These are phyloP conservation scores for Sergeia podlipaevii DNA, from an alignment of 208 protist genomes.

Conservation along the genomic window DNA sequence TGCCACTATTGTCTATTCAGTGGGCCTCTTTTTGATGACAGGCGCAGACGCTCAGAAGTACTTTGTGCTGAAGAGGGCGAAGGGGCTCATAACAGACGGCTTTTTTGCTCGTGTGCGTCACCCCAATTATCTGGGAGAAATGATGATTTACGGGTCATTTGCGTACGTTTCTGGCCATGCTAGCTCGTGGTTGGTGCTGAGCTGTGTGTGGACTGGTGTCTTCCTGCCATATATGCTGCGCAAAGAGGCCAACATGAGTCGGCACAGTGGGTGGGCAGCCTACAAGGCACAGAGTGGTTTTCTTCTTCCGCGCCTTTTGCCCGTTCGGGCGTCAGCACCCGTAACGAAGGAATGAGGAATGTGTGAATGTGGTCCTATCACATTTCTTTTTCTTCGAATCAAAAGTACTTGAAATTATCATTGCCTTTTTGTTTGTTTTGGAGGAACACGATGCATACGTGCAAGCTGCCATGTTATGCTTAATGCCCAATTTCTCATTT, in stretches of 20 bases:
- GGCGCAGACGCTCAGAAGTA: conserved; percentile 84
- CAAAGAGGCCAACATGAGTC: conserved; percentile 79
- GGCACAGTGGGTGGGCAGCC: conserved; percentile 52
- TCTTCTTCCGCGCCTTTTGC: conserved; percentile 59
- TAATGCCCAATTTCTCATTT: too few relatives aligned
- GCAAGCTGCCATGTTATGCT: too few relatives aligned
- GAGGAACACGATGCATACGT: too few relatives aligned
- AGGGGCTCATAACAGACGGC: conserved; percentile 79
- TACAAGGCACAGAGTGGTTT: conserved; percentile 54
- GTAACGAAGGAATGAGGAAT: too few relatives aligned
- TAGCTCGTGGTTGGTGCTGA: conserved; percentile 55
- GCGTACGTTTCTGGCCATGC: conserved; percentile 50
- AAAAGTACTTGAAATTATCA: too few relatives aligned
- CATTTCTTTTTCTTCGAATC: too few relatives aligned
- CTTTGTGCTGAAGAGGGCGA: conserved; percentile 55
- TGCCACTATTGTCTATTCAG: conserved; percentile 45
- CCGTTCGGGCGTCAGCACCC: too few relatives aligned
- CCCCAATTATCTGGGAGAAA: conserved; percentile 88
- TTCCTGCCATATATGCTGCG: conserved; percentile 76
- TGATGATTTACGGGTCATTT: conserved; percentile 87
- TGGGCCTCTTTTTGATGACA: conserved; percentile 74
- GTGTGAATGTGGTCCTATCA: too few relatives aligned
- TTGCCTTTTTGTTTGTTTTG: too few relatives aligned
- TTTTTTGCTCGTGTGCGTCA: conserved; percentile 78
- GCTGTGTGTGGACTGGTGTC: conserved; percentile 54